Evolutionary conservation across 179 eudicot species (phyloP).

Genomic region (Silene coronaria): DNA sequence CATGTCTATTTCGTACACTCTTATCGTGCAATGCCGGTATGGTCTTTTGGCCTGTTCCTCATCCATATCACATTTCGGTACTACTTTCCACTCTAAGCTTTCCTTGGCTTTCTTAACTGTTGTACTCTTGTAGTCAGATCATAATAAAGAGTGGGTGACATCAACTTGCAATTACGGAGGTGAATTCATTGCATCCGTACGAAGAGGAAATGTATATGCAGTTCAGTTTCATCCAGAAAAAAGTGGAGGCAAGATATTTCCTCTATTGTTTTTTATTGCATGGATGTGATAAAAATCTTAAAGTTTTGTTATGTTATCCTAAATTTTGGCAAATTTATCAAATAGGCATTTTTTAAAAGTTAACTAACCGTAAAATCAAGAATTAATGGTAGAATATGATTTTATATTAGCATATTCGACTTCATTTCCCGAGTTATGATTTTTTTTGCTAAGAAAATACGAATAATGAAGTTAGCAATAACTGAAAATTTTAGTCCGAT

Average conservation of each 20-base stretch:
- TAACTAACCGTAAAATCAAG: too few relatives aligned
- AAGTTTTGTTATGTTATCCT: too few relatives aligned
- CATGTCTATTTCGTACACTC: slow-evolving; percentile 98
- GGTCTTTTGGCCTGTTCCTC: slow-evolving; percentile 11
- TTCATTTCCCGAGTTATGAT: too few relatives aligned
- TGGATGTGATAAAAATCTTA: background rate
- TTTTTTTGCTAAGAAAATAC: too few relatives aligned
- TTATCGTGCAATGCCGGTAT: slow-evolving; percentile 89
- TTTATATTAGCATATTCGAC: too few relatives aligned
- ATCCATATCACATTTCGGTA: slow-evolving; percentile 1
- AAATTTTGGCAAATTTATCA: too few relatives aligned
- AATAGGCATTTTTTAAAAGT: too few relatives aligned
- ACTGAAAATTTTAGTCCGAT: too few relatives aligned
- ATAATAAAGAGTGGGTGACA: slow-evolving; percentile 85
- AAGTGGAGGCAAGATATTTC: slow-evolving; percentile 69
- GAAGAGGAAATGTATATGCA: slow-evolving; percentile 83
- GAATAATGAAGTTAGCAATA: too few relatives aligned
- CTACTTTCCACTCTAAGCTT: slow-evolving; percentile 13
- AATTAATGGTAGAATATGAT: too few relatives aligned
- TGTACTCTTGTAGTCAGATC: slow-evolving; percentile 48
- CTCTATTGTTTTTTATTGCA: background rate
- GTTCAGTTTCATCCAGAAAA: slow-evolving; percentile 99
- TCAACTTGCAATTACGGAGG: slow-evolving; percentile 90
- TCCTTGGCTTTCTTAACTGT: slow-evolving; percentile 10
- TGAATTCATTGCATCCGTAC: slow-evolving; percentile 72